Evolutionary conservation across 768 basidiomycete species (phyloP), one percentile per base, ranked within the genome.

Genomic region (Rubroboletus pulcherrimus): DNA sequence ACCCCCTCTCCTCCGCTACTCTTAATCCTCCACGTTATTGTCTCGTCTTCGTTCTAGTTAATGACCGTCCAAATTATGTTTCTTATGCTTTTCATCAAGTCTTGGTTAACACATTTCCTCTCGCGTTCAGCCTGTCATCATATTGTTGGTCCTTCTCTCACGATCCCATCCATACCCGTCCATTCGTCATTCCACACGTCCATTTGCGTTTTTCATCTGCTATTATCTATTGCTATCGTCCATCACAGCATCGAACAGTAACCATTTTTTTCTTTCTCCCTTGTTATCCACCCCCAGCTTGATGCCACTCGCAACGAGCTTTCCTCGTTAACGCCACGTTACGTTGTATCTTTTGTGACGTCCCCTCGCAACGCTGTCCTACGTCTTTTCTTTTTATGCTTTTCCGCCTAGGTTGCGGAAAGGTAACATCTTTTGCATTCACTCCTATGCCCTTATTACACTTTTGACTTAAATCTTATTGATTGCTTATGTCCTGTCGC

Each of bases 191-290:
- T 54, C 29, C 46, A 49, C 47, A 59, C 69, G n/a, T 65, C 70
- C 47, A 69, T 70, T 62, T 62, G 69, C 71, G 52, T 69, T 65
- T 12, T 31, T 33, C 49, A 68, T 35, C 65, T 57, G 55, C 64
- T 67, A 60, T 67, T 68, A 73, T 73, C 60, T 73, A 71, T 71
- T 58, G 59, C 64, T 73, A 64, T 68, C 61, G 59, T 59, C 69
- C 58, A 68, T 48, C 55, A 48, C 41, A 41, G 45, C 58, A 62
- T 67, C 19, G 35, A 60, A 56, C 57, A 61, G 19, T 41, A 39
- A 49, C 30, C 35, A 33, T 38, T 29, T 44, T 26, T 40, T 51
- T 29, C 43, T 39, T 31, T 45, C 47, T 33, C 14, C 47, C n/a
- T 19, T 30, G 14, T 37, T 14, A 29, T 17, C 49, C 43, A 21